Evolutionary conservation across 768 basidiomycete species (phyloP).

Genomic region (Leccinellum albellum): DNA sequence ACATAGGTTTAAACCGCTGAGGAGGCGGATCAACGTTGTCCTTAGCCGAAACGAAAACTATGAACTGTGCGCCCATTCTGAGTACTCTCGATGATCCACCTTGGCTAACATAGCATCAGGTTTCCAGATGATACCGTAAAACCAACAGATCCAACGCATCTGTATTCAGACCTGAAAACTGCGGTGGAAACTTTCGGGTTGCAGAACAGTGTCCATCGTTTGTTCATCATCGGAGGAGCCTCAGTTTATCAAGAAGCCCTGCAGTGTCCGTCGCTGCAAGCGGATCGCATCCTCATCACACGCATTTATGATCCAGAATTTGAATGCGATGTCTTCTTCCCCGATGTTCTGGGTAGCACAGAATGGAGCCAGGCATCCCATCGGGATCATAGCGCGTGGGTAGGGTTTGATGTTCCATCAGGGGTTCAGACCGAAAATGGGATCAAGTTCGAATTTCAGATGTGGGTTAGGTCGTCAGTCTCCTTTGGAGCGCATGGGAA

Average conservation of each 20-base stretch:
- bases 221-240: slow-evolving; percentile 92
- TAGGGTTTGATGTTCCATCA: slow-evolving; percentile 69
- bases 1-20: slow-evolving; percentile 72
- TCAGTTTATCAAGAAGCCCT: slow-evolving; percentile 75
- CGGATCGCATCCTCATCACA: slow-evolving; percentile 85
- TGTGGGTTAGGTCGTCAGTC: slow-evolving; percentile 69
- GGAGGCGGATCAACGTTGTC: slow-evolving; percentile 73
- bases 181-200: slow-evolving; percentile 15
- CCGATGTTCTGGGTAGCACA: slow-evolving; percentile 53
- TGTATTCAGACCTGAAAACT: slow-evolving; percentile 18
- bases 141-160: slow-evolving; percentile 27
- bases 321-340: slow-evolving; percentile 86
- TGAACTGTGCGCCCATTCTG: slow-evolving; percentile 49
- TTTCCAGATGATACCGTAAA: slow-evolving; percentile 5
- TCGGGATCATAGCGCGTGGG: slow-evolving; percentile 68
- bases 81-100: not conserved
- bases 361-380: slow-evolving; percentile 61
- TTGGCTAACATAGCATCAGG: slow-evolving; percentile 13
- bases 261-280: slow-evolving; percentile 36
- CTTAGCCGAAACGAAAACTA: slow-evolving; percentile 60
- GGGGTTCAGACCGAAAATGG: slow-evolving; percentile 82
- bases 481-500: not conserved
- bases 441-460: slow-evolving; percentile 86
- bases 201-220: slow-evolving; percentile 42
- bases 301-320: slow-evolving; percentile 73